phyloP scores from a whole-genome alignment of 2,329 filamentous ascomycete species.

The Pestalotiopsis sp. region DNA sequence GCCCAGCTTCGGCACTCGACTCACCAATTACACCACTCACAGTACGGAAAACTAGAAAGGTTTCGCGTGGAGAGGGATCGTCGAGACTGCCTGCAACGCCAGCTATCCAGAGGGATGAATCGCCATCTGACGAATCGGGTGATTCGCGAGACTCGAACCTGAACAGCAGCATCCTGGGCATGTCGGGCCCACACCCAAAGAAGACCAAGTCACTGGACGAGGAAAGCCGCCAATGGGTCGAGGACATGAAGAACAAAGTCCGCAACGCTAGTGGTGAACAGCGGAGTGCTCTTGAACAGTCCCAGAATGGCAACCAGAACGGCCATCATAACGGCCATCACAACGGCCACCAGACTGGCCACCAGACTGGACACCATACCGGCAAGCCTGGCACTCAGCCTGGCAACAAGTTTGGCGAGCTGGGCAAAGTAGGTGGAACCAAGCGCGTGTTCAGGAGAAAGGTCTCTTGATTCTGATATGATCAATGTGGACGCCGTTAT shows the following conservation, averaged over 20 bases:
- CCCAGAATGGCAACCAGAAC: constrained; percentile 23
- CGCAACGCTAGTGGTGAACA: constrained; percentile 68
- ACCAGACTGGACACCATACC: too few relatives aligned
- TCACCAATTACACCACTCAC: constrained; percentile 49
- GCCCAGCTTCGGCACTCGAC: constrained; percentile 43
- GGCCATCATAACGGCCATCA: too few relatives aligned
- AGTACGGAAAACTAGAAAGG: constrained; percentile 57
- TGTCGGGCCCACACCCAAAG: constrained; percentile 71
- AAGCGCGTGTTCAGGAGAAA: constrained; percentile 68
- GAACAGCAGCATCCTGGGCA: constrained; percentile 64
- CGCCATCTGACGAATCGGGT: constrained; percentile 46
- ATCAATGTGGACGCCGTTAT: neutral
- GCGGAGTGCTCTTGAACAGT: constrained; percentile 32
- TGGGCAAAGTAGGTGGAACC: constrained; percentile 73
- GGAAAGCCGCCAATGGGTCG: constrained; percentile 79
- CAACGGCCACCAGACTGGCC: too few relatives aligned
- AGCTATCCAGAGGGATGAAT: constrained; percentile 40
- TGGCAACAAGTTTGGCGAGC: constrained; percentile 61
- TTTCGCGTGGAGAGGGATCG: constrained; percentile 38
- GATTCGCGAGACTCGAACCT: constrained; percentile 51
- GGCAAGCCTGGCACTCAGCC: too few relatives aligned
- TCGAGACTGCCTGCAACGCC: constrained; percentile 47
- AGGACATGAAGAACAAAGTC: constrained; percentile 81
- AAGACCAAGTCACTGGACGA: constrained; percentile 68
- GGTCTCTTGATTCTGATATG: constrained; percentile 12